These are phyloP conservation scores for Styphnolobium japonicum DNA, from an alignment of 306 rosid species.

Conservation along the genomic window DNA sequence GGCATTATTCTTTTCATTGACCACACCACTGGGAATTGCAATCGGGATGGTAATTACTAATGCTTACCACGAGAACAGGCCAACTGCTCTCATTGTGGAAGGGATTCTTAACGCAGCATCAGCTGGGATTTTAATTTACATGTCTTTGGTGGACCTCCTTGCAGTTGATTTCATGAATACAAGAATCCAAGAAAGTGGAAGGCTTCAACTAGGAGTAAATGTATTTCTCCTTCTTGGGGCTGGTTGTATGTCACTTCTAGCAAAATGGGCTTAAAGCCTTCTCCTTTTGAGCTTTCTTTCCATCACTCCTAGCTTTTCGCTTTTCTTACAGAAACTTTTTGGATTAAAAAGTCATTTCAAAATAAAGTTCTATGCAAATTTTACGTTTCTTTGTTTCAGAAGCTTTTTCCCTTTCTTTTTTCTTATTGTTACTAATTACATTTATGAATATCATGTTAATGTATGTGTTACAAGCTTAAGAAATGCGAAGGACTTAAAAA, in stretches of 20 bases:
- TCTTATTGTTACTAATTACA: too few species aligned
- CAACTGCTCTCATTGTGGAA: slow-evolving; percentile 34
- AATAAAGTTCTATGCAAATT: too few species aligned
- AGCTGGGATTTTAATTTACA: slow-evolving; percentile 51
- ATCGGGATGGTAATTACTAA: slow-evolving; percentile 34
- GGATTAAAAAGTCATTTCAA: too few species aligned
- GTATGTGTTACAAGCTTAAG: too few species aligned
- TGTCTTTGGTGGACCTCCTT: slow-evolving; percentile 51
- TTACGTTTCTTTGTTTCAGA: too few species aligned
- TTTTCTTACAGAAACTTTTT: too few species aligned
- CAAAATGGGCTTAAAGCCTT: slow-evolving; percentile 38
- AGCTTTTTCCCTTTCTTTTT: too few species aligned
- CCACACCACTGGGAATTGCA: slow-evolving; percentile 54
- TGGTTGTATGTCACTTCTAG: slow-evolving; percentile 43
- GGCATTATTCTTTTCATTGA: slow-evolving; percentile 44
- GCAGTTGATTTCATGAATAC: slow-evolving; percentile 48
- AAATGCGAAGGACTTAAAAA: too few species aligned
- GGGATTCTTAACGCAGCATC: slow-evolving; percentile 48
- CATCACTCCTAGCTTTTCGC: too few species aligned
- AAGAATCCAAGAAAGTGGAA: slow-evolving; percentile 29
- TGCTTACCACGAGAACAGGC: slow-evolving; percentile 21
- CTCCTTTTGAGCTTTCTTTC: not conserved
- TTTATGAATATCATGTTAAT: too few species aligned
- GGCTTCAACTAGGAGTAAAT: slow-evolving; percentile 22
- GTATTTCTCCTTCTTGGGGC: slow-evolving; percentile 42